phyloP scores from a whole-genome alignment of 179 eudicot species.

The Beta macrorhiza region DNA sequence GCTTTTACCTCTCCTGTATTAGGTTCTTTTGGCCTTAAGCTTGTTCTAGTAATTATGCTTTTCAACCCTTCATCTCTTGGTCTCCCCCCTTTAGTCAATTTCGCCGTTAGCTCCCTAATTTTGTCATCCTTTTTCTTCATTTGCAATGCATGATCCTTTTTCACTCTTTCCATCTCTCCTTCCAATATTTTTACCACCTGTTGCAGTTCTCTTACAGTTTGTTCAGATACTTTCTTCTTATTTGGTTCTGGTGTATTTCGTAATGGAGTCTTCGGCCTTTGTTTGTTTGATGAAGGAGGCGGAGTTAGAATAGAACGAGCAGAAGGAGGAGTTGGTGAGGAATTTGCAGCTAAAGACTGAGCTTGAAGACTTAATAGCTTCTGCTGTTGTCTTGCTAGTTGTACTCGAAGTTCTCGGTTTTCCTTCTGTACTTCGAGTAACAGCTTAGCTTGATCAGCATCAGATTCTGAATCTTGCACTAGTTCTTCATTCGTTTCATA shows the following conservation, averaged over 20 bases:
- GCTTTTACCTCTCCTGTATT: constrained; percentile 56
- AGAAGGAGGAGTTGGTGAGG: constrained; percentile 57
- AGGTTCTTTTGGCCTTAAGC: constrained; percentile 49
- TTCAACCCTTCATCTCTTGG: constrained; percentile 39
- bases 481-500: constrained; percentile 65
- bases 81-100: constrained; percentile 29
- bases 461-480: constrained; percentile 42
- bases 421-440: constrained; percentile 77
- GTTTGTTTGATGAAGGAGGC: constrained; percentile 46
- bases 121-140: constrained; percentile 65
- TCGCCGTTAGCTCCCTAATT: constrained; percentile 53
- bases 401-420: constrained; percentile 65
- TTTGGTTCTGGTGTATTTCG: constrained; percentile 59
- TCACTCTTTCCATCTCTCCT: constrained; percentile 61
- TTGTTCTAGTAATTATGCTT: constrained; percentile 52
- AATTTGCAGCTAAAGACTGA: constrained; percentile 57
- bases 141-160: constrained; percentile 55
- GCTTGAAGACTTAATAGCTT: constrained; percentile 61
- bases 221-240: constrained; percentile 47
- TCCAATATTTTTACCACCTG: constrained; percentile 57
- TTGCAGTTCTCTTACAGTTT: constrained; percentile 50
- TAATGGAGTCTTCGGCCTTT: constrained; percentile 37
- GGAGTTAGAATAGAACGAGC: constrained; percentile 39
- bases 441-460: constrained; percentile 67
- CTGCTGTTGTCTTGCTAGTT: constrained; percentile 70